phyloP scores from a whole-genome alignment of 202 grass and related monocot genomes.

The Cymbopogon flexuosus region DNA sequence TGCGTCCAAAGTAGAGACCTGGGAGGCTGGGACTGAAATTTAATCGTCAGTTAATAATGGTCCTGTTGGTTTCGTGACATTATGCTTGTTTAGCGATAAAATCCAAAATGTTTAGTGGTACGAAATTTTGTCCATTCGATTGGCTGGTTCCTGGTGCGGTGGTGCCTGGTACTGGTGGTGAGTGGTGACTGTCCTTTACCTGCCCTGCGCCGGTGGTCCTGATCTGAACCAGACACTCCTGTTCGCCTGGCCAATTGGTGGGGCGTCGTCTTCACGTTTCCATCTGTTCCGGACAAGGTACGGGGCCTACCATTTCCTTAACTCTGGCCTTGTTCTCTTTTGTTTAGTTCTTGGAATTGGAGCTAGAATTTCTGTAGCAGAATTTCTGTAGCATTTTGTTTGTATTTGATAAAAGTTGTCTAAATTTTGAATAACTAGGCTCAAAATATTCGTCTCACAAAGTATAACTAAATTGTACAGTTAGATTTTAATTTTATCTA shows the following conservation, averaged over 20 bases:
- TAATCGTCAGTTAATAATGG: not conserved
- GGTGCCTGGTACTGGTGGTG: no score
- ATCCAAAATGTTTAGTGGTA: not conserved
- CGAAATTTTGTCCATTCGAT: not conserved
- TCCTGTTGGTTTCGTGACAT: not conserved
- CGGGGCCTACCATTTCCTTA: no score
- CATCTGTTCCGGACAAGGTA: no score
- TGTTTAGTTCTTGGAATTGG: no score
- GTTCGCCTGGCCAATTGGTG: not conserved
- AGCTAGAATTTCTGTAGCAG: no score
- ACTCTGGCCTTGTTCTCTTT: no score
- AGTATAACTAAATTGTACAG: no score
- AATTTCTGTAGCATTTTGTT: no score
- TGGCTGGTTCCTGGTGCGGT: not conserved
- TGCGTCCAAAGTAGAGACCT: not conserved
- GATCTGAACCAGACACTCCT: not conserved
- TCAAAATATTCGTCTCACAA: no score
- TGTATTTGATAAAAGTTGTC: no score
- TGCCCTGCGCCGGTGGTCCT: not conserved
- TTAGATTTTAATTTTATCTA: no score
- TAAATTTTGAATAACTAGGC: no score
- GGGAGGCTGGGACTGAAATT: not conserved
- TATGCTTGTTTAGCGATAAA: not conserved
- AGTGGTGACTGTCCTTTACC: not conserved
- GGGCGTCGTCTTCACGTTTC: not conserved